Conservation (phyloP, 805 yeast species). For the Lipomyces starkeyi region DNA sequence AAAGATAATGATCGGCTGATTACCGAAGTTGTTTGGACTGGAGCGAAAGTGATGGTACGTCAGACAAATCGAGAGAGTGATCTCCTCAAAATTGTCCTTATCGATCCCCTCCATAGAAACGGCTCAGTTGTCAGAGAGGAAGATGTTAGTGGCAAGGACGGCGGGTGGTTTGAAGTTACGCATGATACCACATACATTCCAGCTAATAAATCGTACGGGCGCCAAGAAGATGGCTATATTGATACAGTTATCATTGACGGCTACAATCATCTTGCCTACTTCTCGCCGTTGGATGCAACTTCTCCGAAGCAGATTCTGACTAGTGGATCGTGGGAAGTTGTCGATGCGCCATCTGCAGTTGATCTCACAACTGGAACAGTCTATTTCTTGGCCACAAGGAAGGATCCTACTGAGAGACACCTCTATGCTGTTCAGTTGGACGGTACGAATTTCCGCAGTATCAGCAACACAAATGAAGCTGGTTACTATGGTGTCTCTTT, state of each 20-base stretch:
- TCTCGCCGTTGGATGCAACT: conserved; percentile 67
- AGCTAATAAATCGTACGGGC: conserved; percentile 51
- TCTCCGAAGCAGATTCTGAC: conserved; percentile 64
- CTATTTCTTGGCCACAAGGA: conserved; percentile 75
- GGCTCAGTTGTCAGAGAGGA: conserved; percentile 57
- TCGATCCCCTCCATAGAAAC: conserved; percentile 52
- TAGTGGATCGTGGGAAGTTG: conserved; percentile 90
- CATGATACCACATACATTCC: conserved; percentile 68
- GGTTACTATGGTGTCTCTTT: conserved; percentile 78
- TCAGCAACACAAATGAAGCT: conserved; percentile 59
- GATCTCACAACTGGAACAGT: conserved; percentile 57
- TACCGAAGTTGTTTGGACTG: conserved; percentile 77
- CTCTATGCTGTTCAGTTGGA: conserved; percentile 70
- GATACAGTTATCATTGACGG: conserved; percentile 63
- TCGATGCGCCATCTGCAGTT: conserved; percentile 61
- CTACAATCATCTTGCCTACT: conserved; percentile 81
- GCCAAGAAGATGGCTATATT: conserved; percentile 71
- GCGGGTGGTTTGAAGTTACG: conserved; percentile 79
- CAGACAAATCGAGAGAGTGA: conserved; percentile 72
- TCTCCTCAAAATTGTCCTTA: conserved; percentile 59
- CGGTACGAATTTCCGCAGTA: conserved; percentile 50
- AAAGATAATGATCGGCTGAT: conserved; percentile 56
- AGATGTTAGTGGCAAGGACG: conserved; percentile 50
- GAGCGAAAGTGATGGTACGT: conserved; percentile 59
- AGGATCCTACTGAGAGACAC: conserved; percentile 83